These are phyloP conservation scores for Cladophialophora exuberans DNA, from an alignment of 2,329 filamentous ascomycete species.

Conservation along the genomic window DNA sequence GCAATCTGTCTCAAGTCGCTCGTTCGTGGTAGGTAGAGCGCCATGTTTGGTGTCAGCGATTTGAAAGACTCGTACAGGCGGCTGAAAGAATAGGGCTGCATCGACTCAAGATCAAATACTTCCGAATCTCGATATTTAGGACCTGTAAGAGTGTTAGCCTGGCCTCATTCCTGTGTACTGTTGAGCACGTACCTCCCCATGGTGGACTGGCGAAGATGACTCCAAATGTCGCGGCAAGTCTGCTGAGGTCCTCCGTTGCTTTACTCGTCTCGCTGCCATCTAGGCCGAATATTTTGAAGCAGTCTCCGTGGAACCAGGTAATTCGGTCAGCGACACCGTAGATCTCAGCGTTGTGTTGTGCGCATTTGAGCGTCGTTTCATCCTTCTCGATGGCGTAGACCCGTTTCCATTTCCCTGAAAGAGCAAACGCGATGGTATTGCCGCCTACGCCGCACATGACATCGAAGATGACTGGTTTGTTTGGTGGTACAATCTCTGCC, in stretches of 20 bases:
- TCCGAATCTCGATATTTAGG: conserved; percentile 66
- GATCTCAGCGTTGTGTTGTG: conserved; percentile 85
- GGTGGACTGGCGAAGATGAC: conserved; percentile 74
- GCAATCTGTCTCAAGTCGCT: conserved; percentile 82
- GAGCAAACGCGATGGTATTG: conserved; percentile 92
- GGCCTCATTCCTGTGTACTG: no score
- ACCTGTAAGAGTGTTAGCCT: no score
- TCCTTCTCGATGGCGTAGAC: conserved; percentile 91
- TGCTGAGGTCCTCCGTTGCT: conserved; percentile 47
- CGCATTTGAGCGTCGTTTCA: conserved; percentile 77
- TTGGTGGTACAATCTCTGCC: conserved; percentile 54
- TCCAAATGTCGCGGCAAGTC: conserved; percentile 51
- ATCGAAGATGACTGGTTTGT: conserved; percentile 75
- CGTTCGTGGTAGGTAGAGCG: conserved; percentile 82
- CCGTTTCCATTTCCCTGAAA: conserved; percentile 74
- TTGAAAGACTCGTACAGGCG: conserved; percentile 67
- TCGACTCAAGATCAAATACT: conserved; percentile 80
- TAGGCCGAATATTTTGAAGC: conserved; percentile 70
- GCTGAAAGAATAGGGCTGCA: conserved; percentile 81
- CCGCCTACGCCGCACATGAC: conserved; percentile 90
- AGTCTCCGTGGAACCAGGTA: conserved; percentile 85
- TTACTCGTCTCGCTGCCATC: conserved; percentile 24
- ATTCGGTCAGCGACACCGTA: conserved; percentile 81
- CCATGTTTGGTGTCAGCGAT: conserved; percentile 56
- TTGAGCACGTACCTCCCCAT: conserved; percentile 66